phyloP scores from a whole-genome alignment of 371 early-diverging fungal species.

The Syncephalastrum contaminatum region DNA sequence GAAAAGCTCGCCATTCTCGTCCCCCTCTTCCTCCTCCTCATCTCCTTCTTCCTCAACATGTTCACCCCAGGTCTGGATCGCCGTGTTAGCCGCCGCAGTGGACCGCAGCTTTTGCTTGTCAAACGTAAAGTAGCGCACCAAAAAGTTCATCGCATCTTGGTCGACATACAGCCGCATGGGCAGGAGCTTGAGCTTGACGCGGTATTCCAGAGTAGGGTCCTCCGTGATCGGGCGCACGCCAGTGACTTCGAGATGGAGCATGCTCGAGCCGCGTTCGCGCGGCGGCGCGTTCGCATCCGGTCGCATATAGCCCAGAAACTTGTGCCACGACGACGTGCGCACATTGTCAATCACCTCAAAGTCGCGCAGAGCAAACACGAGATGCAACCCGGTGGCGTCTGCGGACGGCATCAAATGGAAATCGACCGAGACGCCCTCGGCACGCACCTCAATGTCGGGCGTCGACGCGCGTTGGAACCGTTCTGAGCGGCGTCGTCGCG shows the following conservation, averaged over 20 bases:
- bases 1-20: conserved; percentile 29
- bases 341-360: conserved; percentile 82
- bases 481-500: background rate
- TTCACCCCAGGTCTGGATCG: conserved; percentile 9
- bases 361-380: conserved; percentile 56
- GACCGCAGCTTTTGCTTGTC: conserved; percentile 35
- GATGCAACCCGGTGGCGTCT: conserved; percentile 47
- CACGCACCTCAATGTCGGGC: conserved; percentile 58
- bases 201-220: conserved; percentile 56
- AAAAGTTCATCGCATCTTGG: conserved; percentile 89
- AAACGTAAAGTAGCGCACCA: conserved; percentile 78
- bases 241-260: conserved; percentile 65
- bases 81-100: conserved; percentile 23
- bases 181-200: conserved; percentile 64
- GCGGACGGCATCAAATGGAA: conserved; percentile 57
- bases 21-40: conserved; percentile 5
- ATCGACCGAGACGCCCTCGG: conserved; percentile 51
- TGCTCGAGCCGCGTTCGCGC: conserved; percentile 61
- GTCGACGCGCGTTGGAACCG: conserved; percentile 23
- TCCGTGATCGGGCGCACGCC: conserved; percentile 61
- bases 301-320: conserved; percentile 69
- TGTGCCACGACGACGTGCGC: conserved; percentile 73
- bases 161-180: conserved; percentile 90
- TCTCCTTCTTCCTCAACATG: background rate
- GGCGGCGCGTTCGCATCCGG: conserved; percentile 53